phyloP scores from a whole-genome alignment of 805 yeast genomes.

The Sugiyamaella lignohabitans region DNA sequence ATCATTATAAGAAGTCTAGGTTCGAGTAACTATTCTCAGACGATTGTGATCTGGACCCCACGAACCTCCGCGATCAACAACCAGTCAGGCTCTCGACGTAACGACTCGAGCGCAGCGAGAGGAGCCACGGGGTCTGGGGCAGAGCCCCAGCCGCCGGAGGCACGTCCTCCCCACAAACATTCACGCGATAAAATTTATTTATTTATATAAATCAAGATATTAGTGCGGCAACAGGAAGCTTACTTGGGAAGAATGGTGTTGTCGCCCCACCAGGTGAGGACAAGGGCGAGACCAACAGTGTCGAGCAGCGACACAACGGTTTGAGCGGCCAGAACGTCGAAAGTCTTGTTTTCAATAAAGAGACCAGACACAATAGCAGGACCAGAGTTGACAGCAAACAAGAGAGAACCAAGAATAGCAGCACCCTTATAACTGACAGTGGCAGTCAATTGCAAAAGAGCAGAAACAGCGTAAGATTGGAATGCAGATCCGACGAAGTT shows the following conservation, averaged over 20 bases:
- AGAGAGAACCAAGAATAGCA: slow-evolving; percentile 33
- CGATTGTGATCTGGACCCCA: too few relatives aligned
- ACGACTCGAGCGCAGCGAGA: too few relatives aligned
- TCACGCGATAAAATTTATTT: too few relatives aligned
- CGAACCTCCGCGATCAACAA: too few relatives aligned
- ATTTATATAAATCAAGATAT: too few relatives aligned
- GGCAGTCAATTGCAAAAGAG: slow-evolving; percentile 35
- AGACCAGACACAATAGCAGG: slow-evolving; percentile 32
- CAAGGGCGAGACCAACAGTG: slow-evolving; percentile 37
- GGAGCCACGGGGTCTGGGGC: too few relatives aligned
- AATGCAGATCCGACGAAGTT: slow-evolving; percentile 32
- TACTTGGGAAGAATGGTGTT: not conserved
- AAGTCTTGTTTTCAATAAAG: slow-evolving; percentile 32
- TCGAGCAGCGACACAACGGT: slow-evolving; percentile 32
- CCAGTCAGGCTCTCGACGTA: too few relatives aligned
- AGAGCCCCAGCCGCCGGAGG: too few relatives aligned
- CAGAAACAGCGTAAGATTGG: slow-evolving; percentile 38
- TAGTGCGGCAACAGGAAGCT: too few relatives aligned
- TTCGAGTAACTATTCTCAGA: too few relatives aligned
- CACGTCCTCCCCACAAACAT: too few relatives aligned
- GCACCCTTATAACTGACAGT: slow-evolving; percentile 36
- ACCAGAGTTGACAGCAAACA: slow-evolving; percentile 33
- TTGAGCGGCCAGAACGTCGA: slow-evolving; percentile 31
- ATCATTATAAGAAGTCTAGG: too few relatives aligned
- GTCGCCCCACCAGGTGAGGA: slow-evolving; percentile 31